Evolutionary conservation across 176 grass and related monocot species (phyloP), one percentile per base, ranked within the genome.

Genomic region (Guadua angustifolia): DNA sequence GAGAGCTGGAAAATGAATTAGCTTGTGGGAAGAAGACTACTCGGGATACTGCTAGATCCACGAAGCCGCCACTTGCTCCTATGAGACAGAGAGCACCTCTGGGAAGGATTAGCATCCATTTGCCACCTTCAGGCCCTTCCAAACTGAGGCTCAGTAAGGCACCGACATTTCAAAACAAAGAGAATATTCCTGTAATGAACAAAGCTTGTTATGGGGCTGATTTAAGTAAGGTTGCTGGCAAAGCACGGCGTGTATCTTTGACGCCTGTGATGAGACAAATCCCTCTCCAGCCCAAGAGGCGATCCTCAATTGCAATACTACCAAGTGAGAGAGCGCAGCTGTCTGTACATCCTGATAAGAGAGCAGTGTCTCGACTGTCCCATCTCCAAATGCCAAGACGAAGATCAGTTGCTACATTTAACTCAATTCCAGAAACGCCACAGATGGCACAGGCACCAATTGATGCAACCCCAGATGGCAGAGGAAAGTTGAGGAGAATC

Each of bases 1-100:
- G 83, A 85, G 93, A 99, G 24, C 75, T 99, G 36, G 96, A 95
- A 38, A 92, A 75, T 75, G 93, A 92, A 88, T 73, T 99, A 75
- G 77, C 83, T 24, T 83, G 86, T 39, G 83, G 78, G 75, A 95
- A 81, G 73, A 90, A 80, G 86, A 42, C 79, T 51, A 26, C 57
- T 6, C 92, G 82, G 36, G 87, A 89, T 67, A 46, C 85, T 73
- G 68, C 70, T 32, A 91, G 91, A 83, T 94, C 83, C 21, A 50
- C 39, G 1, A 99, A 83, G 74, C 93, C 78, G 15, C 78, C 78
- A 67, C 62, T 80, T 67, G 89, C 82, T 81, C 89, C 93, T 58
- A 21, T 83, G 46, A 91, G 88, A 58, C 84, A 89, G 78, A 86
- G 89, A 59, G 87, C 86, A 69, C 78, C 93, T 63, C 79, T 92